Base-by-base conservation (phyloP, 2,329 filamentous ascomycete species). In the Epichloe uncinata region DNA sequence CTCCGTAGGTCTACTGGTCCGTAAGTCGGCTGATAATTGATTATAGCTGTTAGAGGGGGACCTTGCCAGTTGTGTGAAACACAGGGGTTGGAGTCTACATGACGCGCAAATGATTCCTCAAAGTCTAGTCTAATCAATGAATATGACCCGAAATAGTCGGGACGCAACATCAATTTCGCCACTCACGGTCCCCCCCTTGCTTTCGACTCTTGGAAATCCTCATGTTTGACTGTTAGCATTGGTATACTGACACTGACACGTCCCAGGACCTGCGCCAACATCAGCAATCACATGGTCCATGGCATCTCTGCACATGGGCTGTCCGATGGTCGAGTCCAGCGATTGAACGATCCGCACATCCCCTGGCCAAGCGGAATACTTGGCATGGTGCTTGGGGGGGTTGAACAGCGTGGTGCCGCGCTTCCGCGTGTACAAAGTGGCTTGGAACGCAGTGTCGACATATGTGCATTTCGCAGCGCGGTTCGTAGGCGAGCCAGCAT, bases 401-500 rank as follows among this genome's bases (percentile, higher is more conserved):
- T 58, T 43, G 38, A 62, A 55, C 13, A 48, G 52, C 8, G 52
- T 50, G 43, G 52, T 53, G 37, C 57, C 59, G 3, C 63, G 59
- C 3, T 66, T 61, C 1, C 68, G 61, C n/a, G 79, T 83, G 67
- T 82, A 85, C 2, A 86, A 63, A 3, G 71, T 76, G 0, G 72
- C 81, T 26, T 72, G 65, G 54, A 85, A 70, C 1, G 64, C 67
- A 0, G 79, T 82, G 33, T 68, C 62, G 49, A 74, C 73, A 64
- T 76, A 86, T 52, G 69, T 75, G 64, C 82, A 86, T 41, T 69
- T 72, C 1, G 75, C 69, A 2, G 69, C 69, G 13, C 66, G 62
- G 53, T 71, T 72, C 45, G 66, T 61, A 4, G 57, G 55, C 0
- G 72, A 69, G 3, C 78, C 57, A 20, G 66, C 61, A 6, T 63